Base-by-base conservation (phyloP, 441 rosid species). In the Erodium texanum region DNA sequence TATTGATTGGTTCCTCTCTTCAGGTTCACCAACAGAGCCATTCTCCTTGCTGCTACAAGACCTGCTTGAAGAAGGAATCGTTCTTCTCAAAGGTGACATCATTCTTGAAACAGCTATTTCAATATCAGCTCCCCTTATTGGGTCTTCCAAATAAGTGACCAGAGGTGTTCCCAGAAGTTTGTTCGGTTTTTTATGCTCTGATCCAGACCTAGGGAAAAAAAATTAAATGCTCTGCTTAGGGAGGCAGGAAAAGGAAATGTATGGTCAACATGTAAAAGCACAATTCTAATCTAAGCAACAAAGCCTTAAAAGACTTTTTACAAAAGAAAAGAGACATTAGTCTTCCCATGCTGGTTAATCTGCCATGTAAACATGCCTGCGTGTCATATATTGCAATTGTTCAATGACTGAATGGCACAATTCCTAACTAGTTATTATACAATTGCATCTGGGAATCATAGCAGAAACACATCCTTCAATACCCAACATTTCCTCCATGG, bases 151-250 rank as follows among this genome's bases (percentile, higher is more conserved):
- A 71, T 77, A 81, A 48, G 89, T 80, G 71, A 93, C 81, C 77
- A 90, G 76, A 64, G 98, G 97, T 8, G 85, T 72, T 74, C 97
- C 97, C 68, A 84, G 87, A 71, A 70, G 70, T 77, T 87, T 83
- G 41, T 73, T 62, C 43, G 71, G 77, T 76, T 68, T 81, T 69
- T 45, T 65, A 66, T 69, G 78, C 43, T 86, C 93, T 45, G 71
- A 50, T 61, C 73, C 62, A 72, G 74, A 81, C 76, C 95, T 87
- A n/a, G 82, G 5, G 63, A 45, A 77, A 7, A 32, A 70, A 78
- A 32, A 0, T 63, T 34, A 41, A 62, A 4, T 9, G 27, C 15
- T 8, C 14, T 8, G 18, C 62, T 36, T 56, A 38, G 43, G 11
- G 59, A 71, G 14, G 66, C 19, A 52, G 36, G 36, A 32, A 32